Conservation (phyloP, 2,329 filamentous ascomycete genomes). For the Diaporthe batatas region DNA sequence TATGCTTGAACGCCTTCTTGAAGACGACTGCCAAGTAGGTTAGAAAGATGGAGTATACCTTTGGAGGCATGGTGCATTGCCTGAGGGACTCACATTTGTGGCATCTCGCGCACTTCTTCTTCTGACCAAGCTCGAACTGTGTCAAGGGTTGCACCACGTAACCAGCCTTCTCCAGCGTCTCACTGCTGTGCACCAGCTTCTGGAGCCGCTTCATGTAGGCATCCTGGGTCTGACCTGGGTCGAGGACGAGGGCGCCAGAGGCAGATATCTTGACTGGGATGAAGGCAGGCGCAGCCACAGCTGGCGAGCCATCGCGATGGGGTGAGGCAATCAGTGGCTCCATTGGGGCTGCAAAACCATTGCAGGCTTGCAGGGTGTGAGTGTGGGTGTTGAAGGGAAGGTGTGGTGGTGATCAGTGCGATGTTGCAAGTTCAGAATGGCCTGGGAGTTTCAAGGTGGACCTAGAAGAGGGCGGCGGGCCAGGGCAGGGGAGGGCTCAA, state of each 20-base stretch:
- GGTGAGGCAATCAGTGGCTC: not conserved
- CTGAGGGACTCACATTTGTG: conserved; percentile 29
- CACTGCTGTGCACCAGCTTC: conserved; percentile 4
- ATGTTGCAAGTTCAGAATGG: not conserved
- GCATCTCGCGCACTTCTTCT: conserved; percentile 31
- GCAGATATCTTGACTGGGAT: conserved; percentile 16
- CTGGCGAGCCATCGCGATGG: not conserved
- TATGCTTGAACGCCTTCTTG: conserved; percentile 2
- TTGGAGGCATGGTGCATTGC: too few relatives aligned
- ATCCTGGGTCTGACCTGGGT: conserved; percentile 14
- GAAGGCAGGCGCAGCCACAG: not conserved
- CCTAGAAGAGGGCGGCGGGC: not conserved
- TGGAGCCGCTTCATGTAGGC: conserved; percentile 19
- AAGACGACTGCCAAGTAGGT: not conserved
- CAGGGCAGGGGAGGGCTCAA: not conserved
- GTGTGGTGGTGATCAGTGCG: not conserved
- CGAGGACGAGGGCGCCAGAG: conserved; percentile 23
- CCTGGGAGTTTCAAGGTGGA: not conserved
- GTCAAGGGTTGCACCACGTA: conserved; percentile 30
- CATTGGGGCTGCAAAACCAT: conserved; percentile 1
- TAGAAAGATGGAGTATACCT: not conserved
- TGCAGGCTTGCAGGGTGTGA: too few relatives aligned
- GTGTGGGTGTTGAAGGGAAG: not conserved
- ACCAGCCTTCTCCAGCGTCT: conserved; percentile 23
- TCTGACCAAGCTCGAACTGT: conserved; percentile 10